phyloP scores from a whole-genome alignment of 495 filamentous ascomycete genomes.

The Podospora anserina region DNA sequence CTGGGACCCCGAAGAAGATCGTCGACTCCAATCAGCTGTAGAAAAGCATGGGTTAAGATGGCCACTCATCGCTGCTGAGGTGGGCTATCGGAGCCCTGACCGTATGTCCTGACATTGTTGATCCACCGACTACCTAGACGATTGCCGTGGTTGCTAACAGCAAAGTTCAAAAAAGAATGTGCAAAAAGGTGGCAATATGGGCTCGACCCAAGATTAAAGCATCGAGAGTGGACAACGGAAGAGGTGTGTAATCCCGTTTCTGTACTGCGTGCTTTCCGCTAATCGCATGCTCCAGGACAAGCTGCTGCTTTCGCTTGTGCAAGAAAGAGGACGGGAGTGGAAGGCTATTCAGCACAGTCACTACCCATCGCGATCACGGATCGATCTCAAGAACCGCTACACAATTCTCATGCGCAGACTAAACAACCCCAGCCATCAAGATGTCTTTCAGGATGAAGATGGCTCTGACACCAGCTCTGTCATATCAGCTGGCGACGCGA shows the following conservation, averaged over 20 bases:
- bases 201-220: constrained; percentile 8
- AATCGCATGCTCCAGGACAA: neutral
- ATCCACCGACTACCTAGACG: neutral
- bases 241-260: neutral
- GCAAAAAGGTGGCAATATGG: constrained; percentile 10
- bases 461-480: constrained; percentile 5
- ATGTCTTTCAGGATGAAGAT: neutral
- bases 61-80: constrained; percentile 5
- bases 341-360: constrained; percentile 7
- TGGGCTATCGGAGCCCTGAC: constrained; percentile 10
- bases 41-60: constrained; percentile 8
- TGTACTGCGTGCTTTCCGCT: neutral
- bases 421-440: constrained; percentile 2
- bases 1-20: constrained; percentile 9
- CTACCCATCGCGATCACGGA: constrained; percentile 7
- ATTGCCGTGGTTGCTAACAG: neutral
- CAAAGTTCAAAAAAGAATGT: neutral
- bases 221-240: constrained; percentile 1
- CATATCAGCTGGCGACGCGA: neutral
- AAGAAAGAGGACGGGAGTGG: constrained; percentile 7
- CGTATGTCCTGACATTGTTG: neutral
- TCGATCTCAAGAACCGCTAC: constrained; percentile 11
- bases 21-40: constrained; percentile 3
- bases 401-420: constrained; percentile 8
- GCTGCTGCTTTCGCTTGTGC: constrained; percentile 3